These are phyloP conservation scores for Chaetoscypha palmicola DNA, from an alignment of 2,329 filamentous ascomycete species.

Conservation along the genomic window DNA sequence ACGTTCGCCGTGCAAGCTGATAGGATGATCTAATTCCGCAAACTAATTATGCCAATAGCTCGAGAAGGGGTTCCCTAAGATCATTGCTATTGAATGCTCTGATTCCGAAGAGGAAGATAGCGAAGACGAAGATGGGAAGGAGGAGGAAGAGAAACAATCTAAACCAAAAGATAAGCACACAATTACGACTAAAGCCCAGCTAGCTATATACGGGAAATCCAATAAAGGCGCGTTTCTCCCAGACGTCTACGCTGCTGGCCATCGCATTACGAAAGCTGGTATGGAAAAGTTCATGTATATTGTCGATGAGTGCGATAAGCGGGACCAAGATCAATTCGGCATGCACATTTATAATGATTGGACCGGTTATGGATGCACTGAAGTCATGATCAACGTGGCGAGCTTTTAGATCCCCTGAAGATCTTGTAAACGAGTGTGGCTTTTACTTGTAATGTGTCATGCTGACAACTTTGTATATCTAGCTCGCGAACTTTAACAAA, in stretches of 20 bases:
- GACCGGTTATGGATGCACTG: constrained; percentile 3
- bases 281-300: background rate
- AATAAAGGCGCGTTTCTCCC: background rate
- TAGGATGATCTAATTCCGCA: too few relatives aligned
- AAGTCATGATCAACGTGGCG: constrained; percentile 8
- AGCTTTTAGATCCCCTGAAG: too few relatives aligned
- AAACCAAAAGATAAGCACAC: background rate
- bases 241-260: background rate
- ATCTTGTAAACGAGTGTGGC: too few relatives aligned
- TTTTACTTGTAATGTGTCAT: background rate
- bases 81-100: background rate
- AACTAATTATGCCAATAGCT: too few relatives aligned
- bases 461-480: background rate
- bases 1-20: background rate
- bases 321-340: constrained; percentile 4
- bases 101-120: background rate
- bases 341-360: constrained; percentile 11
- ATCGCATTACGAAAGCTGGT: background rate
- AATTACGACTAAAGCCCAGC: background rate
- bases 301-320: background rate
- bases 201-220: background rate
- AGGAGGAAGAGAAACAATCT: background rate
- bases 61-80: background rate
- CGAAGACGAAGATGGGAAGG: background rate
- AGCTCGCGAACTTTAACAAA: constrained; percentile 8